phyloP scores from a whole-genome alignment of 441 rosid genomes.

The Isatis lusitanica region DNA sequence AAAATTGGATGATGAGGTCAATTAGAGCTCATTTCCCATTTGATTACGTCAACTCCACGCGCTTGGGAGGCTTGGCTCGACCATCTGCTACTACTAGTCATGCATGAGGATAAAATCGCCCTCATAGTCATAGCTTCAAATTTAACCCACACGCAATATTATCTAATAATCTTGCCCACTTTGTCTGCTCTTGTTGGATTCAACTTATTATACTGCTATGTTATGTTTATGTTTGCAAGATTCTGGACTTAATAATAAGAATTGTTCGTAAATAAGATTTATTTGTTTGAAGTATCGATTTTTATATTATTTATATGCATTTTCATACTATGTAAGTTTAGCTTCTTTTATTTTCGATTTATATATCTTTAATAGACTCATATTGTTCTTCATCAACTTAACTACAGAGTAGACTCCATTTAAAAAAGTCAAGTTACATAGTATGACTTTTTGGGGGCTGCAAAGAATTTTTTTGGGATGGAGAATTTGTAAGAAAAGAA shows the following conservation, averaged over 20 bases:
- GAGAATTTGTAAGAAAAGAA: too few species aligned
- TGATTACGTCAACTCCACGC: conserved; percentile 50
- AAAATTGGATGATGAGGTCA: conserved; percentile 35
- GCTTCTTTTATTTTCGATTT: too few species aligned
- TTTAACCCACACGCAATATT: background rate
- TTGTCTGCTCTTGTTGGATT: background rate
- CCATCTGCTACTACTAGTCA: conserved; percentile 12
- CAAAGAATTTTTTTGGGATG: too few species aligned
- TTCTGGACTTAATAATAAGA: too few species aligned
- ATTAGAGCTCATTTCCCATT: conserved; percentile 49
- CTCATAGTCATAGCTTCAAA: background rate
- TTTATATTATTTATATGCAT: too few species aligned
- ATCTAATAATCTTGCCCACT: background rate
- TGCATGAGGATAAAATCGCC: background rate
- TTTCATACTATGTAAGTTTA: too few species aligned
- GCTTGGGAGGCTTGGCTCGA: conserved; percentile 42
- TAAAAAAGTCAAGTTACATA: background rate
- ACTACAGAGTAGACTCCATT: too few species aligned
- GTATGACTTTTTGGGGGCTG: background rate
- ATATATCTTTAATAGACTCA: too few species aligned
- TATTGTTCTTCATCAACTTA: too few species aligned
- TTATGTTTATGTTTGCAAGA: too few species aligned
- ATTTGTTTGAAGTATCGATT: too few species aligned
- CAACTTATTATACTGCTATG: background rate
- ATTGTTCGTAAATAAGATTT: too few species aligned